These are phyloP conservation scores for Berkeleyomyces rouxiae DNA, from an alignment of 2,329 filamentous ascomycete species.

Conservation along the genomic window DNA sequence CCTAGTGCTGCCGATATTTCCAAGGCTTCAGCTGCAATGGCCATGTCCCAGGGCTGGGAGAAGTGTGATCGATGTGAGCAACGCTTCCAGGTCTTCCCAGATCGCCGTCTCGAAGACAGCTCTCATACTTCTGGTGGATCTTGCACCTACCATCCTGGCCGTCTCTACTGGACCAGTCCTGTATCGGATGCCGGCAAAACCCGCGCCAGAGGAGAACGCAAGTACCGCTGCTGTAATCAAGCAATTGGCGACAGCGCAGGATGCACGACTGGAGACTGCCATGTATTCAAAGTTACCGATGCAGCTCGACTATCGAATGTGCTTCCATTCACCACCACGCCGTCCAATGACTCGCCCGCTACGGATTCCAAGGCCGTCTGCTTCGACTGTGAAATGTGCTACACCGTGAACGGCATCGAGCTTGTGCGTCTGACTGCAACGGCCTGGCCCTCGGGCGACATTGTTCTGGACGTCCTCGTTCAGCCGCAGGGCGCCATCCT, in stretches of 20 bases:
- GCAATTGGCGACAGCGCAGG: slow-evolving; percentile 54
- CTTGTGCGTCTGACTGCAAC: slow-evolving; percentile 79
- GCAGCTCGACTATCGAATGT: slow-evolving; percentile 59
- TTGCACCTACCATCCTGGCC: slow-evolving; percentile 71
- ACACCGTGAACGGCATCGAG: slow-evolving; percentile 76
- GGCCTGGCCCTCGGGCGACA: slow-evolving; percentile 63
- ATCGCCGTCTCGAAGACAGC: slow-evolving; percentile 60
- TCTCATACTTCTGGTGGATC: slow-evolving; percentile 58
- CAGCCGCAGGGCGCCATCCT: slow-evolving; percentile 68
- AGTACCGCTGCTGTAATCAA: slow-evolving; percentile 67
- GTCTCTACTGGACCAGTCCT: slow-evolving; percentile 41
- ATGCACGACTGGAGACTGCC: slow-evolving; percentile 52
- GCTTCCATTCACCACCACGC: slow-evolving; percentile 67
- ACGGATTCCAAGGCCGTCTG: slow-evolving; percentile 47
- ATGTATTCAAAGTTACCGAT: slow-evolving; percentile 77
- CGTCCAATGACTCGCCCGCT: slow-evolving; percentile 37
- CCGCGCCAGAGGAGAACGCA: slow-evolving; percentile 7
- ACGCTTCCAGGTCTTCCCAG: slow-evolving; percentile 84
- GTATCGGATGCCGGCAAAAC: slow-evolving; percentile 37
- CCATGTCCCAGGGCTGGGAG: slow-evolving; percentile 61
- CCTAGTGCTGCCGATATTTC: slow-evolving; percentile 52
- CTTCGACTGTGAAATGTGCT: slow-evolving; percentile 97
- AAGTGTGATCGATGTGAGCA: slow-evolving; percentile 72
- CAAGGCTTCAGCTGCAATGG: slow-evolving; percentile 46
- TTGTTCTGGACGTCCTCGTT: slow-evolving; percentile 71